These are phyloP conservation scores for Acanthamoeba polyphaga DNA, from an alignment of 208 protist genomes.

Conservation along the genomic window DNA sequence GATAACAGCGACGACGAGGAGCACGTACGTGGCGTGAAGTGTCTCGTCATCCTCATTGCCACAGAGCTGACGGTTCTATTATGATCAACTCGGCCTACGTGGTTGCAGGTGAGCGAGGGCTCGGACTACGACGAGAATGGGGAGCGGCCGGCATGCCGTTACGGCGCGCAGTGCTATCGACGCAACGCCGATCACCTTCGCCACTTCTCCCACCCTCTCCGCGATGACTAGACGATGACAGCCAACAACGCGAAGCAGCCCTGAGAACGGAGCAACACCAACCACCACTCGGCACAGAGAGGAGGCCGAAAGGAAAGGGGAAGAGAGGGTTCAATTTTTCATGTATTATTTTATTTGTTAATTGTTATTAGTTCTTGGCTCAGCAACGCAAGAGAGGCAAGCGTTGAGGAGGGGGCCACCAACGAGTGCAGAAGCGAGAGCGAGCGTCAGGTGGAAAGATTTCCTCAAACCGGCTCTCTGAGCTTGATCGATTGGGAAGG, in stretches of 20 bases:
- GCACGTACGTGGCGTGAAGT: background rate
- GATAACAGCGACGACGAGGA: conserved; percentile 1
- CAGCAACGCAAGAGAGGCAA: too few species aligned
- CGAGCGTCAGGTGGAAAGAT: too few species aligned
- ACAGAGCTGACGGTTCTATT: background rate
- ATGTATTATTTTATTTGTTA: too few species aligned
- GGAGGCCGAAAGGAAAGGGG: too few species aligned
- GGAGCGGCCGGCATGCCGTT: conserved; percentile 6
- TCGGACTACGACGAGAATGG: background rate
- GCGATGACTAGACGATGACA: background rate
- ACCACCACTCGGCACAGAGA: too few species aligned
- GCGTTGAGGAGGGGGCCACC: too few species aligned
- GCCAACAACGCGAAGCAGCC: too few species aligned
- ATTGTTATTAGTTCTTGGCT: too few species aligned
- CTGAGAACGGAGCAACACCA: too few species aligned
- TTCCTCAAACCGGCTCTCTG: background rate
- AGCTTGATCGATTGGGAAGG: background rate
- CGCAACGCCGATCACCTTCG: conserved; percentile 50
- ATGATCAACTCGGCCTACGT: background rate
- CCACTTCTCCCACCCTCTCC: conserved; percentile 12
- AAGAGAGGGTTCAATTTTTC: too few species aligned
- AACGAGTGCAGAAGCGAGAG: too few species aligned
- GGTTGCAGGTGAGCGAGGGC: conserved; percentile 12
- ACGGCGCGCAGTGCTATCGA: conserved; percentile 65
- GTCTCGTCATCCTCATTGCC: background rate